Conservation (phyloP, 139 green algal genomes). For the Tetraselmis striata region DNA sequence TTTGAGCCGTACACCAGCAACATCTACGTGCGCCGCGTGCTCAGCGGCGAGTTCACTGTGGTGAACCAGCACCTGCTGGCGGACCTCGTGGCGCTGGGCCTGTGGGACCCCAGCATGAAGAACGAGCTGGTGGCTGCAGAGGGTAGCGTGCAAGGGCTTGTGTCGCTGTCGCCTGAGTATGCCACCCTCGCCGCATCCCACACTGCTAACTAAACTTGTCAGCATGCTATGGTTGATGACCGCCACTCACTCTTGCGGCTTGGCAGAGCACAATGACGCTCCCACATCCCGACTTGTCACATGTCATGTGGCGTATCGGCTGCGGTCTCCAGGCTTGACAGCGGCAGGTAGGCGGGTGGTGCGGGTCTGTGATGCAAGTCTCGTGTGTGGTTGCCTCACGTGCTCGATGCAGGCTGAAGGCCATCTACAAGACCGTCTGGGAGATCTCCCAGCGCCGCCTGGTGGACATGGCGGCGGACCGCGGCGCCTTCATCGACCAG, state of each 20-base stretch:
- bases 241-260: too few species aligned
- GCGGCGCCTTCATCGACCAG: conserved; percentile 98
- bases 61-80: conserved; percentile 97
- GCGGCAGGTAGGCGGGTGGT: background rate
- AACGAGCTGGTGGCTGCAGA: conserved; percentile 89
- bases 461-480: conserved; percentile 97
- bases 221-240: too few species aligned
- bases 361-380: background rate
- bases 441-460: conserved; percentile 95
- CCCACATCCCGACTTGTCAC: too few species aligned
- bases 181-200: background rate
- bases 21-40: conserved; percentile 96
- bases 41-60: conserved; percentile 90
- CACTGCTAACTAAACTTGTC: too few species aligned
- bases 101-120: conserved; percentile 89
- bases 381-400: too few species aligned
- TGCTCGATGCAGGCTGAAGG: conserved; percentile 75
- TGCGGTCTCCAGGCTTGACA: too few species aligned
- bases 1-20: conserved; percentile 98
- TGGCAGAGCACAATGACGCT: too few species aligned
- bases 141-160: conserved; percentile 53
- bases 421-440: conserved; percentile 99
- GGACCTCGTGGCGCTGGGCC: conserved; percentile 80
- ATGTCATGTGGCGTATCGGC: too few species aligned
- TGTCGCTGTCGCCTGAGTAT: background rate